A percentile compares a stretch with the other conserved stretches of the same genome.
Evolutionary conservation across 176 grass and related monocot genomes (phyloP).

Genomic region (Elymus sibiricus): DNA sequence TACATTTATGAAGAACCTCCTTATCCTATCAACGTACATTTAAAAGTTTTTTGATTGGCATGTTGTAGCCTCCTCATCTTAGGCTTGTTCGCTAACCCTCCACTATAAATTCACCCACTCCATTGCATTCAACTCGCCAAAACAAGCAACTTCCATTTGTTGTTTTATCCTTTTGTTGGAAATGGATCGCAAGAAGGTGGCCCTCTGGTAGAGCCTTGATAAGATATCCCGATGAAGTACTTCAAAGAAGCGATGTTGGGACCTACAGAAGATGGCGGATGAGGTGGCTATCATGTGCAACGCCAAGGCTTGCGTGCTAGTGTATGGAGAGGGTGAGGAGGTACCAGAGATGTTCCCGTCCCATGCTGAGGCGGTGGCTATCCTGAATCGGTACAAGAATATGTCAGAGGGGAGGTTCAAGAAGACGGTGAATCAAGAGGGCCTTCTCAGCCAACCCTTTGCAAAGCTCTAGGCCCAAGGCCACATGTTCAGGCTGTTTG

Average conservation of each 20-base stretch:
- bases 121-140: neutral
- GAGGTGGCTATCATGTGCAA: constrained; percentile 23
- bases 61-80: neutral
- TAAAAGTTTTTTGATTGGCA: neutral
- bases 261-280: constrained; percentile 28
- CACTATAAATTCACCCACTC: neutral
- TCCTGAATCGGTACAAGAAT: neutral
- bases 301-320: neutral
- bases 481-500: neutral
- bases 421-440: constrained; percentile 27
- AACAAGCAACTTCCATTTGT: neutral
- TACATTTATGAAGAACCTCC: neutral
- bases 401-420: neutral
- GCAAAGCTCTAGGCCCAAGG: constrained; percentile 12
- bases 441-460: neutral
- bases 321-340: constrained; percentile 15
- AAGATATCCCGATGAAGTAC: neutral
- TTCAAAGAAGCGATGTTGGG: neutral
- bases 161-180: neutral
- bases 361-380: neutral
- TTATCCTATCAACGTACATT: neutral
- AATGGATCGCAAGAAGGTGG: too few species aligned
- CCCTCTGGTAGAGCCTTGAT: neutral
- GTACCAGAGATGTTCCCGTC: neutral
- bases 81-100: too few species aligned